Percentiles rank a stretch among this genome's conserved stretches.
These are phyloP conservation scores for Aspergillus carbonarius DNA, from an alignment of 2,329 filamentous ascomycete genomes.

Conservation along the genomic window DNA sequence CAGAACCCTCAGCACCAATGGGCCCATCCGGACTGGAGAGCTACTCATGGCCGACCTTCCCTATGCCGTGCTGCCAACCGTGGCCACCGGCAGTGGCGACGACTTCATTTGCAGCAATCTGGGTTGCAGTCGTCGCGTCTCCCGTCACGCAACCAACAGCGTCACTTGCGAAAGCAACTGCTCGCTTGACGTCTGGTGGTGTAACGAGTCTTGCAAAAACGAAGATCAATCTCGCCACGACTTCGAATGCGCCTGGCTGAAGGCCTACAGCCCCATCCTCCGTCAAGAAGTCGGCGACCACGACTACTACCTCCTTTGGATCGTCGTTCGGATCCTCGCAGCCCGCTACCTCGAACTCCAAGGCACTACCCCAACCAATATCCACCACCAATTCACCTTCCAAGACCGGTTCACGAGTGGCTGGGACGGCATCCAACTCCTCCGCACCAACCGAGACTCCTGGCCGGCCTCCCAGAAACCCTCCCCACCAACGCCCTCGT, in stretches of 20 bases:
- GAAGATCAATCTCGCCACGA: not conserved
- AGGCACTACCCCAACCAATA: not conserved
- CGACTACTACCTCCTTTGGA: constrained; percentile 4
- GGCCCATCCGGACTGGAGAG: not conserved
- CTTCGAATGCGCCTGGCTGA: constrained; percentile 1
- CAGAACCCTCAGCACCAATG: not conserved
- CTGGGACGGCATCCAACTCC: not conserved
- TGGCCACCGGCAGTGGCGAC: not conserved
- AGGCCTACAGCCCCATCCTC: not conserved
- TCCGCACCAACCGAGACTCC: not conserved
- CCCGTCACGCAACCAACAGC: not conserved
- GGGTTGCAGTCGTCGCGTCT: not conserved
- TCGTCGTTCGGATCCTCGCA: not conserved
- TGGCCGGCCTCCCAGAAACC: not conserved
- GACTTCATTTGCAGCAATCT: not conserved
- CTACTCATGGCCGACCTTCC: not conserved
- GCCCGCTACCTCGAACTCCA: not conserved
- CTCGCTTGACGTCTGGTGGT: not conserved
- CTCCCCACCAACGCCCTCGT: not conserved
- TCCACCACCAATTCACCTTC: not conserved
- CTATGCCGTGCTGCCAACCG: not conserved
- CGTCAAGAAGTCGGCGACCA: not conserved
- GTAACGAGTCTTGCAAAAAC: not conserved
- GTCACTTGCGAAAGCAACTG: not conserved
- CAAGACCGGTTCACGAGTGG: not conserved